phyloP scores from a whole-genome alignment of 495 filamentous ascomycete species.

The Clavariopsis aquatica region DNA sequence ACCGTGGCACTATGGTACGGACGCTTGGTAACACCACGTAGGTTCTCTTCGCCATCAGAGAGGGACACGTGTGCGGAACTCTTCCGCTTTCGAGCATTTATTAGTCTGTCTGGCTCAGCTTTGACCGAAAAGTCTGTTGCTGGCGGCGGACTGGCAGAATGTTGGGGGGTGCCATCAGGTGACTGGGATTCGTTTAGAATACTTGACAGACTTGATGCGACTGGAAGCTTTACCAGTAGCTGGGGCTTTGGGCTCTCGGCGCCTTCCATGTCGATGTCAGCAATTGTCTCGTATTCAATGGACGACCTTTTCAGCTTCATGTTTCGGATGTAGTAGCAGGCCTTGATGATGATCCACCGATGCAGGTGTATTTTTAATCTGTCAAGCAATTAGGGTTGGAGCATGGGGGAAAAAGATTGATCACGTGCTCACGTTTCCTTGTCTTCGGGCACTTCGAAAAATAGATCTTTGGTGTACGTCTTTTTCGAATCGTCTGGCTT shows the following conservation, averaged over 20 bases:
- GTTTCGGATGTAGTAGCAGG: slow-evolving; percentile 36
- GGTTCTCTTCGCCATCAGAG: slow-evolving; percentile 14
- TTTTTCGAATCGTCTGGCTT: slow-evolving; percentile 21
- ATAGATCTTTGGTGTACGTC: slow-evolving; percentile 26
- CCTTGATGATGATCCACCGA: slow-evolving; percentile 36
- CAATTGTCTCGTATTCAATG: slow-evolving; percentile 6
- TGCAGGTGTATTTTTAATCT: slow-evolving; percentile 32
- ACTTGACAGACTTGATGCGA: neutral
- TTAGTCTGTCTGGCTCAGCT: neutral
- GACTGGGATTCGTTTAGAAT: slow-evolving; percentile 17
- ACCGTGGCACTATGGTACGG: slow-evolving; percentile 11
- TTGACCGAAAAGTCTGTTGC: neutral
- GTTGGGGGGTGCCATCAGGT: slow-evolving; percentile 14
- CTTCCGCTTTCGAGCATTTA: slow-evolving; percentile 5
- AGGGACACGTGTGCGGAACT: neutral
- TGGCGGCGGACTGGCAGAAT: neutral
- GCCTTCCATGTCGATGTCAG: slow-evolving; percentile 14
- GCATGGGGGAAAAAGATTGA: neutral
- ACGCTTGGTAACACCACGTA: neutral
- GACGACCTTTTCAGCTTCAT: slow-evolving; percentile 26
- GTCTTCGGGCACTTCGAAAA: slow-evolving; percentile 26
- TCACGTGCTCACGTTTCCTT: slow-evolving; percentile 20
- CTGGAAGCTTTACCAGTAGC: slow-evolving; percentile 18
- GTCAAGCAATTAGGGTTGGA: neutral
- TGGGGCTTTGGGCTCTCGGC: slow-evolving; percentile 13